These are phyloP conservation scores for Chlorella ohadii DNA, from an alignment of 139 green algal genomes.

Conservation along the genomic window DNA sequence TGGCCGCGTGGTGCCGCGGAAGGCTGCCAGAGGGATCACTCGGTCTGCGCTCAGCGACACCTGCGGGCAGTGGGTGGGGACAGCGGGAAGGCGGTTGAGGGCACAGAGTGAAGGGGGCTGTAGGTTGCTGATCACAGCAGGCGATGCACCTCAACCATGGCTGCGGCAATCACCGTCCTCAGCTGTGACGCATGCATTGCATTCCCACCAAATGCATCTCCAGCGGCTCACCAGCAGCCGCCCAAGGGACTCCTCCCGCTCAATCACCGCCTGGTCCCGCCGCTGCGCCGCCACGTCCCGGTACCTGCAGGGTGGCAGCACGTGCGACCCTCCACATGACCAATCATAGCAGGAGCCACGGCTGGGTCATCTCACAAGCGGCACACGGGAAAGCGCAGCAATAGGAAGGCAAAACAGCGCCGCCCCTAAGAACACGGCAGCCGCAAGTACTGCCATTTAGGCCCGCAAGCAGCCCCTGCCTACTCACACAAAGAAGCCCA, in stretches of 20 bases:
- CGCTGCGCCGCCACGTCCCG: conserved; percentile 69
- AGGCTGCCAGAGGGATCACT: conserved; percentile 76
- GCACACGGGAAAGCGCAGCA: no score
- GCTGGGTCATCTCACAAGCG: no score
- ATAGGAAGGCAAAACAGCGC: no score
- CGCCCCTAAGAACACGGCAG: no score
- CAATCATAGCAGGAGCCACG: no score
- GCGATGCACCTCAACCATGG: no score
- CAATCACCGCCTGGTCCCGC: conserved; percentile 59
- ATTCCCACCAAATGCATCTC: background rate
- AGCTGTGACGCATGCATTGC: background rate
- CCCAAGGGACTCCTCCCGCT: conserved; percentile 84
- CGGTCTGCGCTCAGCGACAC: conserved; percentile 60
- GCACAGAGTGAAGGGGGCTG: no score
- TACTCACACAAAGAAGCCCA: conserved; percentile 73
- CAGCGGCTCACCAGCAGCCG: conserved; percentile 70
- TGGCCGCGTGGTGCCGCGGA: conserved; percentile 79
- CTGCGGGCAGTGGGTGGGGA: conserved; percentile 39
- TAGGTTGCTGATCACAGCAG: no score
- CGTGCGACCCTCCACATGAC: no score
- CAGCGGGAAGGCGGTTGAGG: background rate
- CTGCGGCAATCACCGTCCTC: no score
- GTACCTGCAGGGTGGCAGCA: background rate
- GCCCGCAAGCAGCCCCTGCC: no score
- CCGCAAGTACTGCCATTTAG: no score